These are phyloP conservation scores for Boletus rex-veris DNA, from an alignment of 768 basidiomycete species.

Conservation along the genomic window DNA sequence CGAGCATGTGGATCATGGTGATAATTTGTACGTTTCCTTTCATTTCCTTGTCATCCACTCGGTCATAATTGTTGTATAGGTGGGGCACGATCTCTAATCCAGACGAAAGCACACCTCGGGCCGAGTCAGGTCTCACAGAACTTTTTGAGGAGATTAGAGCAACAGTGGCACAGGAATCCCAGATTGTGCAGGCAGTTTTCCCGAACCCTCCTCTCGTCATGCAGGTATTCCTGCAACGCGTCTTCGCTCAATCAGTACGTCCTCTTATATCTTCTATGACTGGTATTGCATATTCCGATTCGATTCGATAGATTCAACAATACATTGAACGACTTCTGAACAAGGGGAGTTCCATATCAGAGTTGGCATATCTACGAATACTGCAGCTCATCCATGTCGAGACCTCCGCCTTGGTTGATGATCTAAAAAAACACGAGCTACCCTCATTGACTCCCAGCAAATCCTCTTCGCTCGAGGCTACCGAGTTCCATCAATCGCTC, in stretches of 20 bases:
- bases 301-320: slow-evolving; percentile 77
- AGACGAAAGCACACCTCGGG: slow-evolving; percentile 67
- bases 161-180: slow-evolving; percentile 93
- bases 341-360: slow-evolving; percentile 69
- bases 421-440: slow-evolving; percentile 87
- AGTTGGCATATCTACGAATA: slow-evolving; percentile 86
- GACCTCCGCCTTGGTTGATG: slow-evolving; percentile 77
- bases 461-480: slow-evolving; percentile 56
- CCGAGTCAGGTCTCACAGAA: slow-evolving; percentile 73
- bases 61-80: slow-evolving; percentile 38
- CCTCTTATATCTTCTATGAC: background rate
- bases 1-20: slow-evolving; percentile 52
- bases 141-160: slow-evolving; percentile 83
- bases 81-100: slow-evolving; percentile 84
- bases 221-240: slow-evolving; percentile 96
- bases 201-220: slow-evolving; percentile 95
- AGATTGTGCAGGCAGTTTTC: slow-evolving; percentile 98
- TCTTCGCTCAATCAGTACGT: slow-evolving; percentile 94
- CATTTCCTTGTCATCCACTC: background rate
- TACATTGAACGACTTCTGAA: slow-evolving; percentile 89
- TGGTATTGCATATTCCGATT: slow-evolving; percentile 4
- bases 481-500: slow-evolving; percentile 58
- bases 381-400: slow-evolving; percentile 84
- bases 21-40: slow-evolving; percentile 50
- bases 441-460: slow-evolving; percentile 57